These are phyloP conservation scores for Cyanodermella asteris DNA, from an alignment of 2,329 filamentous ascomycete species.

Conservation along the genomic window DNA sequence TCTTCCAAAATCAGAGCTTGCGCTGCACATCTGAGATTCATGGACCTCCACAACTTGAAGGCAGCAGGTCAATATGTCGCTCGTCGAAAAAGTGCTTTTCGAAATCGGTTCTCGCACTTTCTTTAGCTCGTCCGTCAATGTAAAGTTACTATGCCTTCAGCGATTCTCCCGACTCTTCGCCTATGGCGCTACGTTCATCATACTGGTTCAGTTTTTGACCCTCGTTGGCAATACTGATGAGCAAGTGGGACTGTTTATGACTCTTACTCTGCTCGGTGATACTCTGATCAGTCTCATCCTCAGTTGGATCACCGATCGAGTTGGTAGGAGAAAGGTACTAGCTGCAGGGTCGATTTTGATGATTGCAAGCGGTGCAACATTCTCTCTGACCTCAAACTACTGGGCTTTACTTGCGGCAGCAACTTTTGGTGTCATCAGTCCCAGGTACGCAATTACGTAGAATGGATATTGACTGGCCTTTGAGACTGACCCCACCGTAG, in stretches of 20 bases:
- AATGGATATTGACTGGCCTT: background rate
- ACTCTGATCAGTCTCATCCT: constrained; percentile 35
- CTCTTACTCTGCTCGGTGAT: constrained; percentile 38
- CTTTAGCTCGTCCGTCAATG: constrained; percentile 22
- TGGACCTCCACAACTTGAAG: background rate
- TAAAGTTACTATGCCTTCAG: constrained; percentile 35
- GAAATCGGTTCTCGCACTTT: constrained; percentile 27
- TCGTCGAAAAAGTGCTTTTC: constrained; percentile 2
- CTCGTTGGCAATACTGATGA: constrained; percentile 28
- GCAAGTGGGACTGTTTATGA: constrained; percentile 42
- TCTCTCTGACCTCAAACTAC: constrained; percentile 30
- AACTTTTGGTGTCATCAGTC: constrained; percentile 38
- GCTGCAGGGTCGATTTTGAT: constrained; percentile 33
- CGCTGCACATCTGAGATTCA: background rate
- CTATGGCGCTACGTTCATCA: constrained; percentile 36
- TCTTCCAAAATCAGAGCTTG: background rate
- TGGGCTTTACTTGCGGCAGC: constrained; percentile 36
- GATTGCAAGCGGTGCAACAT: constrained; percentile 32
- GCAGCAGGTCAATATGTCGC: background rate
- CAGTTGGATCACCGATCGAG: constrained; percentile 34
- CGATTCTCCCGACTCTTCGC: constrained; percentile 41
- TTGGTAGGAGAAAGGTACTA: constrained; percentile 34
- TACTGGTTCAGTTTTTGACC: constrained; percentile 34
- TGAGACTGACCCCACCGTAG: background rate
- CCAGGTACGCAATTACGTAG: constrained; percentile 3